Evolutionary conservation across 768 basidiomycete species (phyloP), one percentile per base, ranked within the genome.

Genomic region (Pleurotus tuber-regium): DNA sequence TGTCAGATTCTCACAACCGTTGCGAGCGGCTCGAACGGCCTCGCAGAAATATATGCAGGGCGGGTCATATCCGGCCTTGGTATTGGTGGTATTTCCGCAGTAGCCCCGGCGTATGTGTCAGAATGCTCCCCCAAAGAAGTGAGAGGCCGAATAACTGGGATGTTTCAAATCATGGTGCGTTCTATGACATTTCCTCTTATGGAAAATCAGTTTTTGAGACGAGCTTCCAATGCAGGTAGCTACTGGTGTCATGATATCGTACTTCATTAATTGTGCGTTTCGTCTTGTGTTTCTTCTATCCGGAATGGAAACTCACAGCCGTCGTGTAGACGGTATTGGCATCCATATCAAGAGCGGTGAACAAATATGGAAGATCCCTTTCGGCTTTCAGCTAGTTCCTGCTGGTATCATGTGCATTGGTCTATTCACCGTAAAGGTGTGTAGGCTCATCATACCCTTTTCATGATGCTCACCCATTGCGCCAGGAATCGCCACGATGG

Each of bases 81-180:
- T 38, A 77, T 86, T 30, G 84, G 83, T 51, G 75, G 72, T 9
- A 82, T 86, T 59, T 82, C 80, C 4, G 60, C 78, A n/a, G 77
- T 84, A 21, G 78, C 83, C 9, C 86, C 86, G 5, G 76, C 83
- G 0, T 87, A 79, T 60, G 84, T 86, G 31, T 76, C 80, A 10
- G 86, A 88, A 63, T 84, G 83, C 63, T 73, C 78, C 4, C 86
- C 86, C 16, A 86, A 84, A 62, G 65, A 82, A 25, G 80, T 84
- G 4, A 80, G 86, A 54, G 84, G 84, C 8, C 72, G 82, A 19
- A 80, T 85, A 58, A 84, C 81, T 1, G 84, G 84, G 41, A 58
- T 83, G 51, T 86, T 84, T 71, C 85, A 86, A 62, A 74, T 87
- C 62, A 77, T 83, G 72, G 82, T 69, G 2, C 4, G 44, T 28